Base-by-base conservation (phyloP, 139 green algal genomes). In the Picochlorum sp. region DNA sequence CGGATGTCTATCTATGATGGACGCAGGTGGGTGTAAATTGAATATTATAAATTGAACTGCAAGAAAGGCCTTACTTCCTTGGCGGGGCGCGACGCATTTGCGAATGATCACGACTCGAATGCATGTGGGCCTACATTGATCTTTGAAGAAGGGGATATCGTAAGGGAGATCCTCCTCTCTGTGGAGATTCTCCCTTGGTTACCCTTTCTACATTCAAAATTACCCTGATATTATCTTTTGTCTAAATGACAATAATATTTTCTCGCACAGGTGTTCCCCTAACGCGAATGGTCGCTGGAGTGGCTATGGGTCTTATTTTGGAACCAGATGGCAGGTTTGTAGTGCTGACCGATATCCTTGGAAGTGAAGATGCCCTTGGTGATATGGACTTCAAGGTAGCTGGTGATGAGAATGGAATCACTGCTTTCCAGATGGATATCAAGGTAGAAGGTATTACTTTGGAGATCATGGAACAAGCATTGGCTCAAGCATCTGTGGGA, bases 301-400 rank as follows among this genome's bases (percentile, higher is more conserved):
- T 99, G 33, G 93, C 93, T 30, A 99, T 99, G 93, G 93, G 93
- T 13, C 80, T 99, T 12, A 84, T 99, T 10, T 69, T 99, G 28
- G 86, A 95, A 49, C 39, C 63, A 4, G 68, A 75, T 33, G 76
- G 80, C 5, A 25, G 43, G 28, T 70, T 64, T 31, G 45, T 25
- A 3, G 81, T 98, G 26, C 72, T 98, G 33, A 92, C 82, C 1
- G 93, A 99, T 72, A 99, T 99, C 70, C 77, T 96, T 50, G 89
- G 68, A 8, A 77, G 59, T 16, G 93, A 99, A 70, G 93, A 99
- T 51, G 82, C 85, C 0, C 73, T 98, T 52, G 93, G 93, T 0
- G 90, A 98, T 73, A 99, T 99, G 93, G 93, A 99, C 68, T 98
- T 98, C 77, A 99, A 99, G 72, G 88, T 97, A 10, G 80, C 79